A percentile compares a stretch with the other conserved stretches of the same genome.
These are phyloP conservation scores for Macadamia integrifolia DNA, from an alignment of 164 flowering plant species.

Conservation along the genomic window DNA sequence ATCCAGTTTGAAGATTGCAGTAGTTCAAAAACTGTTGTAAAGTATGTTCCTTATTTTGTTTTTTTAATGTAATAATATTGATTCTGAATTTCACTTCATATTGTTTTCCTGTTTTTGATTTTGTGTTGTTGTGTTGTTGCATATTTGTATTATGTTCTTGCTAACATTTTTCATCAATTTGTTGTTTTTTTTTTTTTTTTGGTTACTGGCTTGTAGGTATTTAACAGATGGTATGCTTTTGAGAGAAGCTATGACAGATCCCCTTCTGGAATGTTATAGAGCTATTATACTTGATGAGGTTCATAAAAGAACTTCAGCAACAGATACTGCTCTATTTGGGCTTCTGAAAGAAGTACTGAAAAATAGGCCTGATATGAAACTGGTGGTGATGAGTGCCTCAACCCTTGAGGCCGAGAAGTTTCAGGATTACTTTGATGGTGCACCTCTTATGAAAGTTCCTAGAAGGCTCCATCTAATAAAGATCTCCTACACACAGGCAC, in stretches of 20 bases:
- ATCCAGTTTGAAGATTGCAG: constrained; percentile 96
- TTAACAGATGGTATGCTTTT: constrained; percentile 96
- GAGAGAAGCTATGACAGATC: constrained; percentile 96
- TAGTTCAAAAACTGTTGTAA: constrained; percentile 73
- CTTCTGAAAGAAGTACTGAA: constrained; percentile 79
- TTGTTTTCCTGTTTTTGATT: not conserved
- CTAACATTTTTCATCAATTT: too few species aligned
- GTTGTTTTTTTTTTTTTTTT: not conserved
- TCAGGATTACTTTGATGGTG: constrained; percentile 73
- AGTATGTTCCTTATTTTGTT: constrained; percentile 42
- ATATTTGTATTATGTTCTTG: too few species aligned
- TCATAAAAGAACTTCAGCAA: constrained; percentile 88
- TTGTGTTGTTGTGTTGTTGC: not conserved
- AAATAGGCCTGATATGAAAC: constrained; percentile 74
- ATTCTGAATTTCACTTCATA: not conserved
- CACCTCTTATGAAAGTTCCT: constrained; percentile 95
- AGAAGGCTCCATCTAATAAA: constrained; percentile 94
- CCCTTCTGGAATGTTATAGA: constrained; percentile 71
- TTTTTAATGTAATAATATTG: not conserved
- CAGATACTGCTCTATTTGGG: constrained; percentile 92
- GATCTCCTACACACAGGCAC: constrained; percentile 86
- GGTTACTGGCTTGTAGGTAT: constrained; percentile 40
- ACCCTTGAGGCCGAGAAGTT: constrained; percentile 99
- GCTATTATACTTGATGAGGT: constrained; percentile 93
- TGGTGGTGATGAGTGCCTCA: constrained; percentile 97